These are phyloP conservation scores for Orobanche coerulescens DNA, from an alignment of 257 asterid genomes.

Conservation along the genomic window DNA sequence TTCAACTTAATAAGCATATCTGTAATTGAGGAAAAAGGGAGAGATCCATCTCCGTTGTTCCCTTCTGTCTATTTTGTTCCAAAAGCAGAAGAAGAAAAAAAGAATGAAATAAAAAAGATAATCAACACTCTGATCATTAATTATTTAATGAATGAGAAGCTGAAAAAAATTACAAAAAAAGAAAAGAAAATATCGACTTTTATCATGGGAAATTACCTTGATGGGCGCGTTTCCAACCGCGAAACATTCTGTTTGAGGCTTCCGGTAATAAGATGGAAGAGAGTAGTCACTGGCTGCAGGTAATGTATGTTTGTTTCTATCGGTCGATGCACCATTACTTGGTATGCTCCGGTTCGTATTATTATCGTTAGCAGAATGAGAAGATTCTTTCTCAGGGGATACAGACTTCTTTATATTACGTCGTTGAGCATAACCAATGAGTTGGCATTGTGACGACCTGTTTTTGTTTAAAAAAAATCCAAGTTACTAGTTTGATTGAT, in stretches of 20 bases:
- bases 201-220: conserved; percentile 27
- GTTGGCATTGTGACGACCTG: conserved; percentile 50
- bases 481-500: neutral
- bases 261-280: no score
- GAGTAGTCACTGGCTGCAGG: neutral
- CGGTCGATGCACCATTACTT: neutral
- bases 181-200: neutral
- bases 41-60: conserved; percentile 12
- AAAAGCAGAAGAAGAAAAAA: no score
- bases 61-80: conserved; percentile 24
- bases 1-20: conserved; percentile 23
- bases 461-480: conserved; percentile 19
- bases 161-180: neutral
- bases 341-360: neutral
- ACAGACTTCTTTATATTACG: conserved; percentile 25
- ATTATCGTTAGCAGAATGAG: conserved; percentile 10
- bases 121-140: neutral
- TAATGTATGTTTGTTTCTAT: neutral
- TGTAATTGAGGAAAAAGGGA: neutral
- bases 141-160: no score
- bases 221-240: conserved; percentile 4
- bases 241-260: conserved; percentile 17
- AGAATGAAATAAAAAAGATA: neutral
- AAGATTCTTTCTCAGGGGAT: conserved; percentile 16
- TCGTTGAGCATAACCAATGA: conserved; percentile 55